phyloP scores from a whole-genome alignment of 202 grass and related monocot species.

The Panicum virgatum region DNA sequence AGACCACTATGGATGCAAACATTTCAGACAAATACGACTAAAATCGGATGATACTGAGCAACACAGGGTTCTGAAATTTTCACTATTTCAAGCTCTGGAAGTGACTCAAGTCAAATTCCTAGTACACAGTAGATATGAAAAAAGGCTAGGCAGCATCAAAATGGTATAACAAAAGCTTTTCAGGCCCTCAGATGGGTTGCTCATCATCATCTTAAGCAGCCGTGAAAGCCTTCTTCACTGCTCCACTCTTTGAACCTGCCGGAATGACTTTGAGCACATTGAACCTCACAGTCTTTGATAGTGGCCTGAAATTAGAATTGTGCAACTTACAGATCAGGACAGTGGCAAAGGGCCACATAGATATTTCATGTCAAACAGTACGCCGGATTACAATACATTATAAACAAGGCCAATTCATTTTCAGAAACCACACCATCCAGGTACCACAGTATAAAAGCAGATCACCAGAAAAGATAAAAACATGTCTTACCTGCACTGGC shows the following conservation, averaged over 20 bases:
- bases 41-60: not conserved
- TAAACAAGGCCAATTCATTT: not conserved
- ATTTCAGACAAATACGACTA: not conserved
- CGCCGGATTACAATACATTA: not conserved
- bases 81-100: not conserved
- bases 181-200: not conserved
- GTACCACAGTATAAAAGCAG: not conserved
- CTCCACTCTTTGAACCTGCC: conserved; percentile 52
- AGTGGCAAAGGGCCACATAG: not conserved
- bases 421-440: not conserved
- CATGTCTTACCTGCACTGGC: conserved; percentile 57
- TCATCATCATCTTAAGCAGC: conserved; percentile 40
- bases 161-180: not conserved
- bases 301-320: conserved; percentile 40
- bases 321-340: not conserved
- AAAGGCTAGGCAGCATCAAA: not conserved
- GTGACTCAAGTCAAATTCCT: not conserved
- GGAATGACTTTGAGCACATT: conserved; percentile 74
- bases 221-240: conserved; percentile 59
- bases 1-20: not conserved
- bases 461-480: not conserved
- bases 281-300: conserved; percentile 67
- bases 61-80: not conserved
- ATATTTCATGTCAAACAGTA: not conserved
- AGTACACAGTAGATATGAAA: conserved; percentile 2